These are phyloP conservation scores for Lactarius sanguifluus DNA, from an alignment of 768 basidiomycete genomes.

Conservation along the genomic window DNA sequence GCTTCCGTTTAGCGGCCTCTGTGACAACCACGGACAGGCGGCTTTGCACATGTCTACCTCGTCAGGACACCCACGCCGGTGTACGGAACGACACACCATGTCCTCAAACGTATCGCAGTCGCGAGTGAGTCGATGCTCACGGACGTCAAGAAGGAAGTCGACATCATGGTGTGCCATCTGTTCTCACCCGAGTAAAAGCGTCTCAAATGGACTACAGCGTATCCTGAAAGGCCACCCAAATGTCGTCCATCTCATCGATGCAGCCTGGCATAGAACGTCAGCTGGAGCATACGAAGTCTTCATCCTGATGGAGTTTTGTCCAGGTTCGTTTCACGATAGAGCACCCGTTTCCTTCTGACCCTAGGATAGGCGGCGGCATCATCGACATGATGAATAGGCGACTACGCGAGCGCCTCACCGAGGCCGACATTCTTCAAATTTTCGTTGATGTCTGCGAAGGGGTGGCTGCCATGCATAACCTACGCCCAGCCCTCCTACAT, in stretches of 20 bases:
- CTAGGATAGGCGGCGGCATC: conserved; percentile 81
- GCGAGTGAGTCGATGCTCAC: conserved; percentile 84
- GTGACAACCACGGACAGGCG: conserved; percentile 54
- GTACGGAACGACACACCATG: conserved; percentile 91
- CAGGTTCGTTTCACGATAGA: conserved; percentile 52
- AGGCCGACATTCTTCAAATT: conserved; percentile 95
- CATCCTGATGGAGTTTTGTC: conserved; percentile 98
- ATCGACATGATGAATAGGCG: conserved; percentile 99
- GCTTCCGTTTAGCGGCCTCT: conserved; percentile 9
- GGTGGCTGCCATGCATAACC: conserved; percentile 94
- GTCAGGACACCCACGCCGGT: conserved; percentile 85
- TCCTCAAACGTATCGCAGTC: conserved; percentile 95
- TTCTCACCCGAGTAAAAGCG: not conserved
- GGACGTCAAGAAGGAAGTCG: conserved; percentile 96
- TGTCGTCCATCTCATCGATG: conserved; percentile 94
- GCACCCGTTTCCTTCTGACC: conserved; percentile 18
- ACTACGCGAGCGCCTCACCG: conserved; percentile 89
- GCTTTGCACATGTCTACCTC: conserved; percentile 97
- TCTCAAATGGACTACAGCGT: conserved; percentile 50
- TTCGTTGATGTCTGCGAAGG: conserved; percentile 98
- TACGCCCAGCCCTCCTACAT: conserved; percentile 86
- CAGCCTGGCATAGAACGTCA: conserved; percentile 82
- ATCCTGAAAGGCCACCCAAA: conserved; percentile 91
- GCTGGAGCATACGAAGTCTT: conserved; percentile 92
- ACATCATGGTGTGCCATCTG: conserved; percentile 83